phyloP scores from a whole-genome alignment of 2,329 filamentous ascomycete species.

The Neofusicoccum parvum region DNA sequence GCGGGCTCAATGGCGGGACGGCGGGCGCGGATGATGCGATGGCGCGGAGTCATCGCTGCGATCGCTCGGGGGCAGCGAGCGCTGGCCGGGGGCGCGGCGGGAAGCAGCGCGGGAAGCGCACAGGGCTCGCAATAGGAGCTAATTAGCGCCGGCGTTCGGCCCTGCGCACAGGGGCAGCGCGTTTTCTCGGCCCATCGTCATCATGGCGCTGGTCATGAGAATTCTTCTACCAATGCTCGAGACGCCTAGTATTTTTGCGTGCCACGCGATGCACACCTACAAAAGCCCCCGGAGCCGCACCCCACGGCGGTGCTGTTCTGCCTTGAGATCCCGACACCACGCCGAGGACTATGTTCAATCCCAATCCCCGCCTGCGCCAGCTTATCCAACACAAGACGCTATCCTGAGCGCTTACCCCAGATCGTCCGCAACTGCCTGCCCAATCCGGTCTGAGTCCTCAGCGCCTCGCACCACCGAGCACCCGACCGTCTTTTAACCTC shows the following conservation, averaged over 20 bases:
- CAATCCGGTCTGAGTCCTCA: not conserved
- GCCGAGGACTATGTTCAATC: constrained; percentile 18
- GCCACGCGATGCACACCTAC: constrained; percentile 9
- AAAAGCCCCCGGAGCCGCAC: constrained; percentile 19
- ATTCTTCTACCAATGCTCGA: constrained; percentile 9
- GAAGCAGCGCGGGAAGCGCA: constrained; percentile 16
- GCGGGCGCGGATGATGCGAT: constrained; percentile 6
- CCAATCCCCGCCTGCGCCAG: constrained; percentile 8
- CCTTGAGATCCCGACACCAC: not conserved
- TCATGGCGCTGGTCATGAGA: constrained; percentile 19
- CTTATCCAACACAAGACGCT: constrained; percentile 21
- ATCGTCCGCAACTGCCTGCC: constrained; percentile 13
- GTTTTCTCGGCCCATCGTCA: constrained; percentile 8
- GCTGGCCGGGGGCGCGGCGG: constrained; percentile 6
- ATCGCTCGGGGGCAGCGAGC: not conserved
- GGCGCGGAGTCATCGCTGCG: constrained; percentile 12
- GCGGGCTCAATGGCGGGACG: not conserved
- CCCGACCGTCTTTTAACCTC: not conserved
- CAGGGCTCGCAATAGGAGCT: constrained; percentile 11
- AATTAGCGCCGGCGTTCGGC: constrained; percentile 18
- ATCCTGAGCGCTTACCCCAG: constrained; percentile 14
- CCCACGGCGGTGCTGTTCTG: not conserved
- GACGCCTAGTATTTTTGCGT: constrained; percentile 6
- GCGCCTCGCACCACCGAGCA: not conserved
- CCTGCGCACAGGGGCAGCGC: constrained; percentile 10